Evolutionary conservation across 176 grass and related monocot genomes (phyloP), one percentile per base, ranked within the genome.

Genomic region (Tillandsia fasciculata): DNA sequence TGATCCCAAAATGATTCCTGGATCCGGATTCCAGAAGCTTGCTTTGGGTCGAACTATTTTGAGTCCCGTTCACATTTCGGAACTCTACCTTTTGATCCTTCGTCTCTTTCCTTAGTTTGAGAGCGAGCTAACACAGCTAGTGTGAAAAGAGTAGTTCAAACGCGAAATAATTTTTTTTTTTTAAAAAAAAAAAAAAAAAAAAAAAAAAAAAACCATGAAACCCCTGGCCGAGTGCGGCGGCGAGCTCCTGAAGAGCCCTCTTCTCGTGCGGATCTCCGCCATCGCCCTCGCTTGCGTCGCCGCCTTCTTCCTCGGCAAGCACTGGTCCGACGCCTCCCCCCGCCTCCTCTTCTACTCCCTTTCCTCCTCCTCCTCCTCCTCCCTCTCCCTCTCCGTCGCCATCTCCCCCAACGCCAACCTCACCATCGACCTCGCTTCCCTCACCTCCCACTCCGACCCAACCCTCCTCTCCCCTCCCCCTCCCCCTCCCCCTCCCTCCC

Each of bases 251-350:
- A 72, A 71, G 48, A 78, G 75, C 51, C 78, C 76, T 67, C 83
- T 78, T 24, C 70, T 87, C 53, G 8, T 90, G 73, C 81, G 89
- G 68, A 58, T 71, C 68, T 50, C 71, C 65, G 73, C 75, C 49
- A 52, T 96, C 86, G 83, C 81, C 64, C 13, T 82, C 64, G 86
- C 81, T 58, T 79, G 87, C 71, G 52, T 81, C 70, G 74, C 84
- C 58, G 82, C 81, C 80, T 96, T 96, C 83, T 85, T 89, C 74
- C 66, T 90, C 66, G 93, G 86, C 67, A 87, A 82, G 78, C 72
- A 83, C 79, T 91, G 93, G 93, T 78, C 78, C 69, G 75, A 83
- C 64, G 47, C 83, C 68, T 77, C 74, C 48, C 63, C 68, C 3
- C 82, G 75, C 51, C 83, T 89, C 20, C 64, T 81, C 48, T 81